Conservation (phyloP, 2,329 filamentous ascomycete species). For the Aureobasidium namibiae region DNA sequence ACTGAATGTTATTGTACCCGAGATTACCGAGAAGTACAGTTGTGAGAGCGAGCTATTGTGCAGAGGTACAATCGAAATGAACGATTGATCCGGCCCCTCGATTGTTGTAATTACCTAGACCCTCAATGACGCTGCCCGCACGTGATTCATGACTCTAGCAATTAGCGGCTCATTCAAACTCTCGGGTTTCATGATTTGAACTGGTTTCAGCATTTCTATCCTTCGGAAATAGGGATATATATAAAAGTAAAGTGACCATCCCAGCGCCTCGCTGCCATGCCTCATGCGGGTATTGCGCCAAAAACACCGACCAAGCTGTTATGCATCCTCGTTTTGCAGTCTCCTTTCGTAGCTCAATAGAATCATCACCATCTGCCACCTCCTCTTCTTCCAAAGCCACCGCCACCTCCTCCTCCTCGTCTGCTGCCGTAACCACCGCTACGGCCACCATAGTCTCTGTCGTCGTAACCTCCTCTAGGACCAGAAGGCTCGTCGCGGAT, state of each 20-base stretch:
- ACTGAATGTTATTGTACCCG: not conserved
- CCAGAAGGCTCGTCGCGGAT: conserved; percentile 42
- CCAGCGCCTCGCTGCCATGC: conserved; percentile 13
- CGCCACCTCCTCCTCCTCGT: conserved; percentile 31
- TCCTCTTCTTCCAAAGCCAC: conserved; percentile 19
- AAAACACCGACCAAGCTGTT: conserved; percentile 6
- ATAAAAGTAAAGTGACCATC: not conserved
- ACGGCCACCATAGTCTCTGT: conserved; percentile 25
- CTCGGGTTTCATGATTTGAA: not conserved
- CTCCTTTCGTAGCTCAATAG: conserved; percentile 8
- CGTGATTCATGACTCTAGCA: not conserved
- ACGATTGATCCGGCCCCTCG: conserved; percentile 9
- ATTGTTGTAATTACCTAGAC: not conserved
- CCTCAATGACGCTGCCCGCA: not conserved
- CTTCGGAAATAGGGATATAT: not conserved
- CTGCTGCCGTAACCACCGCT: conserved; percentile 43
- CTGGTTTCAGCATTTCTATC: not conserved
- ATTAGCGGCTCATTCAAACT: not conserved
- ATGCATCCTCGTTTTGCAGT: not conserved
- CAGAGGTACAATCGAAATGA: no score
- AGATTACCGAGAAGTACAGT: not conserved
- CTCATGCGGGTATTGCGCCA: conserved; percentile 8
- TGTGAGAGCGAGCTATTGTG: not conserved
- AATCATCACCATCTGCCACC: conserved; percentile 13
- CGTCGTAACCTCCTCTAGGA: conserved; percentile 36